Percentiles rank a stretch among this genome's conserved stretches.
phyloP scores from a whole-genome alignment of 768 basidiomycete genomes.

The Amanita rubescens region DNA sequence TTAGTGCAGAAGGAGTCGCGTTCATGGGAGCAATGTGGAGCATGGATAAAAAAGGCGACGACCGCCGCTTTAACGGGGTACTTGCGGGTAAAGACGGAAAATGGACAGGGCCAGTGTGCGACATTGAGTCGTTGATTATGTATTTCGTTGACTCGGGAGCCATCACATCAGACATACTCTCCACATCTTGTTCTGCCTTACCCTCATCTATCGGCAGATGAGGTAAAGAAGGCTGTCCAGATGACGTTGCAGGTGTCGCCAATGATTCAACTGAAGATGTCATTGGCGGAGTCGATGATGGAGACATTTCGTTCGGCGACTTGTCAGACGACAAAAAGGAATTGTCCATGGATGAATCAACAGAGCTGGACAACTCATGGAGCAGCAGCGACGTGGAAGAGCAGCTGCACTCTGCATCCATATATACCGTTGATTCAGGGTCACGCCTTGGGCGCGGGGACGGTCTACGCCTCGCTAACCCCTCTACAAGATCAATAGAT shows the following conservation, averaged over 20 bases:
- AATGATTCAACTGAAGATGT: slow-evolving; percentile 58
- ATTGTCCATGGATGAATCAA: slow-evolving; percentile 13
- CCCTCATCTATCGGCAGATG: slow-evolving; percentile 27
- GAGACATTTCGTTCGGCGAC: slow-evolving; percentile 15
- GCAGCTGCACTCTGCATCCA: slow-evolving; percentile 26
- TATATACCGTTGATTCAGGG: slow-evolving; percentile 30
- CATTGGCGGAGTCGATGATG: slow-evolving; percentile 38
- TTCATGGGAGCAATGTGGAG: slow-evolving; percentile 22
- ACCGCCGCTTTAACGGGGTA: slow-evolving; percentile 25
- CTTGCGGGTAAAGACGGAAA: slow-evolving; percentile 29
- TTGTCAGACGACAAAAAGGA: slow-evolving; percentile 25
- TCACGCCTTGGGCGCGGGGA: slow-evolving; percentile 12
- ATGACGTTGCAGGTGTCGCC: slow-evolving; percentile 45
- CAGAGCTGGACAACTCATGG: slow-evolving; percentile 1
- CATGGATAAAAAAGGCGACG: slow-evolving; percentile 33
- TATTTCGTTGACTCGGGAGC: slow-evolving; percentile 24
- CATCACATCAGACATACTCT: slow-evolving; percentile 16
- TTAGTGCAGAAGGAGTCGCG: slow-evolving; percentile 10
- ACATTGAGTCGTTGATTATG: slow-evolving; percentile 23
- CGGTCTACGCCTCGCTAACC: slow-evolving; percentile 12
- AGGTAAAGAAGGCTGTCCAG: slow-evolving; percentile 36
- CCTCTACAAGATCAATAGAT: slow-evolving; percentile 12
- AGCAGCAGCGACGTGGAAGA: slow-evolving; percentile 20
- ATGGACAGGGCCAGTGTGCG: slow-evolving; percentile 28
- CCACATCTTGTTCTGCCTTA: slow-evolving; percentile 8